Evolutionary conservation across 108 stramenopile genomes (phyloP), one percentile per base, ranked within the genome.

Genomic region (Mediolabrus comicus): DNA sequence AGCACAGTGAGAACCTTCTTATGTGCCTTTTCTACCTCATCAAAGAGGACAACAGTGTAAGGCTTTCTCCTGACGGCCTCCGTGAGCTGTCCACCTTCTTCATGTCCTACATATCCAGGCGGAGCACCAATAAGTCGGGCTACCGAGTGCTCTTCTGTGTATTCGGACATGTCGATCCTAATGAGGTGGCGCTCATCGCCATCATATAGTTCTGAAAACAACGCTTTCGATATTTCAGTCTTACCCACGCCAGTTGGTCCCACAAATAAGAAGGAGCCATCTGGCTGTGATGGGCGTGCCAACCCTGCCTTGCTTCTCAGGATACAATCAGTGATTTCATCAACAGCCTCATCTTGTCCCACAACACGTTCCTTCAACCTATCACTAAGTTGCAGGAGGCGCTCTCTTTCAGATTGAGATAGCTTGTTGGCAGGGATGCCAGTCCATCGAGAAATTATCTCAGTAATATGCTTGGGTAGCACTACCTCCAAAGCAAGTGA

Each of bases 1-100:
- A 98, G 74, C 12, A 98, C 35, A 38, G 97, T 97, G 63, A 98
- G 86, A 22, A 99, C 97, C 36, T 94, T 83, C 24, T 88, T 88
- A 62, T 99, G 98, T 6, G 98, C 98, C 81, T 99, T 99, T 65
- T 99, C 98, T 28, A 98, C 89, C 72, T 98, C 98, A 66, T 98
- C 98, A 55, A 98, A 92, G 13, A 96, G 84, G 6, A 96, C 84
- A 53, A 98, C 97, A 3, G 92, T 90, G 77, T 99, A 97, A 0
- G 97, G 97, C n/a, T 85, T 79, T 35, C 95, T 83, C 8, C 97
- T 88, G 8, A 98, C 95, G 14, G 97, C 97, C 59, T 99, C 97
- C 2, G 98, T 99, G 28, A 99, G 83, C 62, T 98, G 96, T 7
- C 98, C 98, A 32, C 98, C 98, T 61, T 97, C 94, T 33, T 98